Evolutionary conservation across 192 early-diverging fungal genomes (phyloP), one percentile per base, ranked within the genome.

Genomic region (Piromyces sp.): DNA sequence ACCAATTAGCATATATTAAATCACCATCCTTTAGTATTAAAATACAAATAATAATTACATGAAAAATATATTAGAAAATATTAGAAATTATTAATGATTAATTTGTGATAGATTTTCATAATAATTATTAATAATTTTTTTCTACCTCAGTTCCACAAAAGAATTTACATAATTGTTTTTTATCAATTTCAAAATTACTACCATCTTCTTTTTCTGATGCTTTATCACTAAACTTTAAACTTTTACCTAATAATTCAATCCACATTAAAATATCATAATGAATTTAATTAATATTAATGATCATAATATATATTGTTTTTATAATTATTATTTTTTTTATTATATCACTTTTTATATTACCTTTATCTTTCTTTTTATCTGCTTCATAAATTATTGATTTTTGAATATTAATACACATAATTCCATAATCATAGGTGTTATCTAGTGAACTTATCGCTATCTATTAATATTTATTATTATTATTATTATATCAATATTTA

Each of bases 391-490:
- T 81, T 83, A 29, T 89, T 82, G 80, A n/a, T 38, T 12, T 78
- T 29, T 78, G 51, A 17, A 78, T 30, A 30, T 29, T 38, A 78
- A 81, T 11, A 29, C 31, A 40, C 16, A 83, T 16, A 80, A 92
- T 37, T 15, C 89, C 87, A 80, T 92, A 92, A 79, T 92, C 91
- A 83, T 89, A 91, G 22, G 88, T 89, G 51, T 90, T 90, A 81
- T 92, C 91, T 84, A 91, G 84, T 26, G 90, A 82, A 79, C 87
- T 89, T n/a, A 91, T 80, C 7, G 90, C 88, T 0, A 91, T 80
- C 85, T 87, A 78, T 6, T 33, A 33, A 33, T 33, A 33, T 33
- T 33, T 6, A 6, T 6, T 33, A 33, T 33, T 33, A 33, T n/a
- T n/a, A n/a, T n/a, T n/a, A n/a, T n/a, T n/a, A n/a, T n/a, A n/a